Percentiles rank a stretch among this genome's conserved stretches.
These are phyloP conservation scores for Ophiocordyceps polyrhachis-furcata DNA, from an alignment of 2,329 filamentous ascomycete genomes.

Conservation along the genomic window DNA sequence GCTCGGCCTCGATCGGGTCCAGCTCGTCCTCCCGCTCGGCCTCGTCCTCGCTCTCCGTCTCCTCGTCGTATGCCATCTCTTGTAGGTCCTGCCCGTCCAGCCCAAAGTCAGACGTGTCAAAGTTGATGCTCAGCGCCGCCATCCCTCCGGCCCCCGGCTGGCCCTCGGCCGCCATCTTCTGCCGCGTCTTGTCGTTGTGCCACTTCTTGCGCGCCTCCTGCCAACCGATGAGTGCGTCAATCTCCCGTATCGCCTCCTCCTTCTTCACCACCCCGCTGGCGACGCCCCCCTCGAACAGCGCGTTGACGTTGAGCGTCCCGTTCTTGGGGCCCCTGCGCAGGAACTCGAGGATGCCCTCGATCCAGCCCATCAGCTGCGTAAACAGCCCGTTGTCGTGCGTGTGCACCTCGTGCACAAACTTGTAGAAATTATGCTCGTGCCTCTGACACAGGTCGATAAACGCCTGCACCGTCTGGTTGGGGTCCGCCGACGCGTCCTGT, in stretches of 20 bases:
- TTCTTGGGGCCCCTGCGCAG: slow-evolving; percentile 70
- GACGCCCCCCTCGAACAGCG: slow-evolving; percentile 66
- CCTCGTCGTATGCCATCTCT: slow-evolving; percentile 67
- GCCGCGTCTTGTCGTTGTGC: slow-evolving; percentile 92
- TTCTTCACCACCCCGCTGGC: slow-evolving; percentile 51
- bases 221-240: slow-evolving; percentile 77
- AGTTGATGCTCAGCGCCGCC: slow-evolving; percentile 36
- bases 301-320: slow-evolving; percentile 85
- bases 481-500: slow-evolving; percentile 77
- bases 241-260: slow-evolving; percentile 55
- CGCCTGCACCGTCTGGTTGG: slow-evolving; percentile 93
- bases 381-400: slow-evolving; percentile 93
- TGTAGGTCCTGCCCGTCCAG: slow-evolving; percentile 72
- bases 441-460: slow-evolving; percentile 94
- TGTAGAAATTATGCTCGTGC: slow-evolving; percentile 95
- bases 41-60: slow-evolving; percentile 44
- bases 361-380: slow-evolving; percentile 90
- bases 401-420: slow-evolving; percentile 96
- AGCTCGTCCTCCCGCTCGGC: slow-evolving; percentile 60
- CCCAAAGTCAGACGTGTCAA: slow-evolving; percentile 76
- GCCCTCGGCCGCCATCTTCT: slow-evolving; percentile 90
- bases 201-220: slow-evolving; percentile 92
- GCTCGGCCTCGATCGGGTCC: slow-evolving; percentile 76
- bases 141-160: slow-evolving; percentile 27
- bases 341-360: slow-evolving; percentile 89